Evolutionary conservation across 2,329 filamentous ascomycete species (phyloP).

Genomic region (Monilinia vaccinii-corymbosi): DNA sequence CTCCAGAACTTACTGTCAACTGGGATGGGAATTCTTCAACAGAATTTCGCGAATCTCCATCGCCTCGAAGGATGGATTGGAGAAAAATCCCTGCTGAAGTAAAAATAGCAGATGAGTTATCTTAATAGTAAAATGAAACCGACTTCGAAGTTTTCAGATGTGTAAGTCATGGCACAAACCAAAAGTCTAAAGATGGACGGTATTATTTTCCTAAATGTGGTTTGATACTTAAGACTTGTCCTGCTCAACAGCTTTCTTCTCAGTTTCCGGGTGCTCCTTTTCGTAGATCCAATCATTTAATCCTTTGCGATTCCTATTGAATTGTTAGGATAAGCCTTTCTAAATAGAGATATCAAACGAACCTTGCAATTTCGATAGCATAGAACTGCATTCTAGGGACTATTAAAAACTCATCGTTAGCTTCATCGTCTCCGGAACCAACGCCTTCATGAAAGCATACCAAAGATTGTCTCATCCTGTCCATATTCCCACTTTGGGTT

Average conservation of each 20-base stretch:
- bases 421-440: neutral
- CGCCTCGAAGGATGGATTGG: neutral
- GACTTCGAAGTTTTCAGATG: neutral
- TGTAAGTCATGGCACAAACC: neutral
- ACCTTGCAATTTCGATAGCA: constrained; percentile 59
- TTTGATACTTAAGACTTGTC: neutral
- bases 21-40: neutral
- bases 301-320: constrained; percentile 63
- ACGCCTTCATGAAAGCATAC: constrained; percentile 37
- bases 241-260: constrained; percentile 12
- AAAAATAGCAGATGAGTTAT: neutral
- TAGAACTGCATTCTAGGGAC: constrained; percentile 71
- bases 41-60: neutral
- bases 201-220: neutral
- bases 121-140: neutral
- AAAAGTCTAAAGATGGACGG: neutral
- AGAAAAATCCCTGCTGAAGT: neutral
- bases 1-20: neutral
- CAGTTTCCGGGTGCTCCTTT: constrained; percentile 54
- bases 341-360: neutral
- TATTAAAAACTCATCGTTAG: constrained; percentile 21
- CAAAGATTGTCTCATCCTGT: constrained; percentile 85
- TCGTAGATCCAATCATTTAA: constrained; percentile 98
- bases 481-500: constrained; percentile 77
- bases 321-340: neutral